Percentiles rank a stretch among this genome's conserved stretches.
Evolutionary conservation across 805 yeast genomes (phyloP).

Genomic region (Wickerhamomyces sydowiorum): DNA sequence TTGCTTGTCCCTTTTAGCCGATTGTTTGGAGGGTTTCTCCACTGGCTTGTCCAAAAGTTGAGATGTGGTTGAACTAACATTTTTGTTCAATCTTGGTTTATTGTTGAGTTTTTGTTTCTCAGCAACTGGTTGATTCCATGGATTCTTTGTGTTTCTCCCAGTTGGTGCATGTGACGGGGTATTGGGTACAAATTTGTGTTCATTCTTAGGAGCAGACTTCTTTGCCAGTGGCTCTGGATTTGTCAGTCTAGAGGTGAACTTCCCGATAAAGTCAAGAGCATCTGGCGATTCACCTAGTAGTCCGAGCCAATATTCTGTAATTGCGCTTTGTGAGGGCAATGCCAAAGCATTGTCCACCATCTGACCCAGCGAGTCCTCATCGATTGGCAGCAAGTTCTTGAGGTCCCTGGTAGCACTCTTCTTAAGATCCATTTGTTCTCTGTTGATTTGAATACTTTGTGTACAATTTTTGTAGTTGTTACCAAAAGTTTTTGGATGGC

Average conservation of each 20-base stretch:
- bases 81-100: slow-evolving; percentile 10
- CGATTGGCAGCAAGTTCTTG: slow-evolving; percentile 43
- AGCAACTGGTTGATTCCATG: slow-evolving; percentile 12
- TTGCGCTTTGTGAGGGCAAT: slow-evolving; percentile 40
- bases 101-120: slow-evolving; percentile 1
- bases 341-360: slow-evolving; percentile 48
- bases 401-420: not conserved
- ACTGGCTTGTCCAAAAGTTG: slow-evolving; percentile 39
- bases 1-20: slow-evolving; percentile 31
- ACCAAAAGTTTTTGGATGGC: too few species aligned
- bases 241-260: slow-evolving; percentile 30
- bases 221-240: not conserved
- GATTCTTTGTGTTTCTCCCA: slow-evolving; percentile 2
- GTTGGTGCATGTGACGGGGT: not conserved
- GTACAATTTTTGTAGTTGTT: too few species aligned
- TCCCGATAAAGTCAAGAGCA: slow-evolving; percentile 40
- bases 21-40: slow-evolving; percentile 20
- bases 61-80: slow-evolving; percentile 36
- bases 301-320: slow-evolving; percentile 47
- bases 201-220: slow-evolving; percentile 1
- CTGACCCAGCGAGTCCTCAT: slow-evolving; percentile 47
- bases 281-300: slow-evolving; percentile 54
- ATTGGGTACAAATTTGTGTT: slow-evolving; percentile 1
- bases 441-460: too few species aligned
- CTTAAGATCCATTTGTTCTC: not conserved